Conservation (phyloP, 257 asterid genomes). For the Solanum bulbocastanum region DNA sequence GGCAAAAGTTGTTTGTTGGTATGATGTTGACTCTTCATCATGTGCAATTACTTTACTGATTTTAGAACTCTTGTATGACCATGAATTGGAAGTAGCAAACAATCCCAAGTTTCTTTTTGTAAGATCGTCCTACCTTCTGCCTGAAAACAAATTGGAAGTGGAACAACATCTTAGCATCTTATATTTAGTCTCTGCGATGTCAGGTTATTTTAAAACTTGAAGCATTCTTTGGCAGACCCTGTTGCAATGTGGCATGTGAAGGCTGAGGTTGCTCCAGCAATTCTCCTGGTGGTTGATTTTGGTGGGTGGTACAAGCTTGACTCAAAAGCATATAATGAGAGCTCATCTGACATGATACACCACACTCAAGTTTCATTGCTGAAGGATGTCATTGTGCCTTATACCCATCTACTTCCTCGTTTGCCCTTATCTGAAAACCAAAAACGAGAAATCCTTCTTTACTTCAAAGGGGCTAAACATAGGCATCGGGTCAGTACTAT, state of each 20-base stretch:
- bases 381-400: constrained; percentile 89
- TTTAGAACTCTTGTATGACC: not conserved
- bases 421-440: constrained; percentile 42
- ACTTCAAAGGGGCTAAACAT: constrained; percentile 96
- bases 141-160: not conserved
- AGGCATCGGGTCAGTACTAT: constrained; percentile 76
- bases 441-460: constrained; percentile 58
- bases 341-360: constrained; percentile 49
- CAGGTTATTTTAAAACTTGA: constrained; percentile 90
- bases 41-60: not conserved
- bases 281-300: constrained; percentile 91
- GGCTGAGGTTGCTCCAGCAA: constrained; percentile 75
- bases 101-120: not conserved
- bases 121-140: not conserved
- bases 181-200: constrained; percentile 63
- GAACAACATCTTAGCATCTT: constrained; percentile 29
- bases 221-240: constrained; percentile 99
- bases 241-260: constrained; percentile 92
- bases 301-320: constrained; percentile 91
- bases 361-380: constrained; percentile 85
- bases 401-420: constrained; percentile 81
- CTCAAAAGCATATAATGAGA: constrained; percentile 41
- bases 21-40: not conserved
- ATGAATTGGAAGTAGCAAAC: not conserved
- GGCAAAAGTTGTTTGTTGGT: not conserved